Percentiles rank a stretch among this genome's conserved stretches.
These are phyloP conservation scores for Termitomyces sp. DNA, from an alignment of 768 basidiomycete genomes.

Conservation along the genomic window DNA sequence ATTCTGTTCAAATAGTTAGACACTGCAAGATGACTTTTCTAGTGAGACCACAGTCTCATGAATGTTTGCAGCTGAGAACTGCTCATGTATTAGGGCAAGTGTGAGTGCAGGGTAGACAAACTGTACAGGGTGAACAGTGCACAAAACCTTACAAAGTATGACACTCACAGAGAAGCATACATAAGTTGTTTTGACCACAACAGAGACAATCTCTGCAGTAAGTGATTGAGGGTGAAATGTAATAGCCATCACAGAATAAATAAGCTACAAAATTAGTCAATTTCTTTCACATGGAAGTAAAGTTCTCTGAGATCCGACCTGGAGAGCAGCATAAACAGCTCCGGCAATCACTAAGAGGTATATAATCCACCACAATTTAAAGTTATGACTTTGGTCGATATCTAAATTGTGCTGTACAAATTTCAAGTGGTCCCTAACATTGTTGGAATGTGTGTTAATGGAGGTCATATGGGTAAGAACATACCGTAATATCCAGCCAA, in stretches of 20 bases:
- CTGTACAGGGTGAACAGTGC: neutral
- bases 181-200: neutral
- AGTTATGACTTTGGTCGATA: neutral
- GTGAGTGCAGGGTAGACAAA: neutral
- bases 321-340: neutral
- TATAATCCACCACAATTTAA: neutral
- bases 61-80: neutral
- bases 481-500: neutral
- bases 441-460: neutral
- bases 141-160: neutral
- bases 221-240: neutral
- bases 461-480: neutral
- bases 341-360: neutral
- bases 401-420: neutral
- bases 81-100: neutral
- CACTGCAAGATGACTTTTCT: neutral
- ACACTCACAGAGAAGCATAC: neutral
- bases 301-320: neutral
- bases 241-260: too few species aligned
- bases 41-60: neutral
- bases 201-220: too few species aligned
- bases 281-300: neutral
- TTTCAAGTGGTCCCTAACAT: neutral
- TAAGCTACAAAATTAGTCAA: neutral
- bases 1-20: neutral